Conservation (phyloP, 192 early-diverging fungal genomes). For the Chytriomyces sp. region DNA sequence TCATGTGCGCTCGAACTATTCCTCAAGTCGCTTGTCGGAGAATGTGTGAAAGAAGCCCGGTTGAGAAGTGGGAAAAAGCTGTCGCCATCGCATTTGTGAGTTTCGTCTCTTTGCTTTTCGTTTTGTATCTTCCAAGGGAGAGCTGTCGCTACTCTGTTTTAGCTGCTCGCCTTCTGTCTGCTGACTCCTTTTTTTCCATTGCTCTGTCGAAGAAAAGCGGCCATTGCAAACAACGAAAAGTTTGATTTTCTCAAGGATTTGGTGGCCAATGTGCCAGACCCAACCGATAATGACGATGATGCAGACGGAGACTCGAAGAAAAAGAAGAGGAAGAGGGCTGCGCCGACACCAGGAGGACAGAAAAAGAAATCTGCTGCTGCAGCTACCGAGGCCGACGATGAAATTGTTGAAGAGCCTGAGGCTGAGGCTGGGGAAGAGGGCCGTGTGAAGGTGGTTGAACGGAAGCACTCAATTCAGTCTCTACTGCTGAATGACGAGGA, state of each 20-base stretch:
- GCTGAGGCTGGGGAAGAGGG: background rate
- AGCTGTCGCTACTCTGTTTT: too few relatives aligned
- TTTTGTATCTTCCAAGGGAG: background rate
- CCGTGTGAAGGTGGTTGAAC: background rate
- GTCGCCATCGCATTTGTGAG: constrained; percentile 85
- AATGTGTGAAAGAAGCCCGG: constrained; percentile 82
- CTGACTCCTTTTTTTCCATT: too few relatives aligned
- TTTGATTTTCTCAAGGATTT: constrained; percentile 94
- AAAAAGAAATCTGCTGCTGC: constrained; percentile 17
- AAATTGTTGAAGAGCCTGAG: background rate
- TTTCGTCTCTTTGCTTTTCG: constrained; percentile 9
- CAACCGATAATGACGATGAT: constrained; percentile 51
- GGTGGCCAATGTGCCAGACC: constrained; percentile 81
- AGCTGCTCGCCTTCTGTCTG: too few relatives aligned
- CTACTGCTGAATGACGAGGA: background rate
- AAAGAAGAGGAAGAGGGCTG: constrained; percentile 46
- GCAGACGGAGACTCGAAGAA: constrained; percentile 40
- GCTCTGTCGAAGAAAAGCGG: constrained; percentile 64
- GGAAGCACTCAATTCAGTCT: background rate
- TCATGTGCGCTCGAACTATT: constrained; percentile 93
- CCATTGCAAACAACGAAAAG: constrained; percentile 80
- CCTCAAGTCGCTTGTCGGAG: constrained; percentile 89
- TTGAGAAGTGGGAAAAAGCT: constrained; percentile 80
- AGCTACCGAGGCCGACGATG: background rate
- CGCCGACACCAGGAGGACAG: constrained; percentile 34